Conservation (phyloP, 2,329 filamentous ascomycete species). For the Pseudogymnoascus sp. region DNA sequence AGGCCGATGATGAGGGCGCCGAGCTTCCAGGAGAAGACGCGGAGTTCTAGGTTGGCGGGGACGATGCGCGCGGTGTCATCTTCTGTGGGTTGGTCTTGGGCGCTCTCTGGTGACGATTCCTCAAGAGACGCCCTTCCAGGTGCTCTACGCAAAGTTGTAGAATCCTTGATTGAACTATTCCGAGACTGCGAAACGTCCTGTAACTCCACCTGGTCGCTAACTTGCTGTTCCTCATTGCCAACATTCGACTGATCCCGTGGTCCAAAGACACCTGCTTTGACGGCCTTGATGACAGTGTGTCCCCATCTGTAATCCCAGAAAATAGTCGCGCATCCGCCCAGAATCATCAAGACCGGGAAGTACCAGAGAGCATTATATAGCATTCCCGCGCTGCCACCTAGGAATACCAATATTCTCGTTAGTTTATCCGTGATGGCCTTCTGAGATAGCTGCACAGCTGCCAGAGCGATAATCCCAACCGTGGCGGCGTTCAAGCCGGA, state of each 20-base stretch:
- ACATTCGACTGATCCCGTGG: constrained; percentile 1
- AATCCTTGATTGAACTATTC: not conserved
- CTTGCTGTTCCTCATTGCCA: not conserved
- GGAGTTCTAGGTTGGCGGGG: constrained; percentile 12
- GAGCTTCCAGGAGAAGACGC: constrained; percentile 37
- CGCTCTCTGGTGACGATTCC: not conserved
- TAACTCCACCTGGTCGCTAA: not conserved
- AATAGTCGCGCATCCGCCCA: constrained; percentile 45
- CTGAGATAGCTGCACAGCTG: constrained; percentile 59
- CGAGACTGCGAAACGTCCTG: not conserved
- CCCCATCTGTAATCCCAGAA: constrained; percentile 43
- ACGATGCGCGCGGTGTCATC: constrained; percentile 10
- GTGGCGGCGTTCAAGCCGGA: constrained; percentile 66
- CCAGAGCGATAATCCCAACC: constrained; percentile 64
- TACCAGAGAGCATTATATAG: constrained; percentile 71
- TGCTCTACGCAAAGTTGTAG: not conserved
- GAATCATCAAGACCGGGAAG: constrained; percentile 57
- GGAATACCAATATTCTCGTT: constrained; percentile 56
- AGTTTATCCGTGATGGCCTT: constrained; percentile 61
- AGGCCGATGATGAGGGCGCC: constrained; percentile 36
- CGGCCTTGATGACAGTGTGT: not conserved
- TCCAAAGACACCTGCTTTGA: not conserved
- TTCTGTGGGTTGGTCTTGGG: not conserved
- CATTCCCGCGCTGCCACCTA: constrained; percentile 56
- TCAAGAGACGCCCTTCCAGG: not conserved